These are phyloP conservation scores for Diaporthe vexans DNA, from an alignment of 2,329 filamentous ascomycete species.

Conservation along the genomic window DNA sequence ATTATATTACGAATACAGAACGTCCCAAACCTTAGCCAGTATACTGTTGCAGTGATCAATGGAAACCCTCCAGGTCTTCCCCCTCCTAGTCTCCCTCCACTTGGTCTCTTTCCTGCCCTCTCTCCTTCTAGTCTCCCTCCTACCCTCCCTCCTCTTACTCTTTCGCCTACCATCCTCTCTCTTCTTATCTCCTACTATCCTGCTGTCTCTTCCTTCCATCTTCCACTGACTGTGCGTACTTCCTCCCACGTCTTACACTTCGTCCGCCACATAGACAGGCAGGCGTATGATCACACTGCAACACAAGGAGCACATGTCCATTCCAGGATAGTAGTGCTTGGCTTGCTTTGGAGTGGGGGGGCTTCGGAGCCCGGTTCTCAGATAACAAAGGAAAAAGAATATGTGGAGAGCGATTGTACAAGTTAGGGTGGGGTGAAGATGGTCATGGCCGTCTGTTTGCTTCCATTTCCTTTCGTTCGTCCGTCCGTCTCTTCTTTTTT, in stretches of 20 bases:
- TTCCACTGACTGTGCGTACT: background rate
- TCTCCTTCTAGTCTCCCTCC: background rate
- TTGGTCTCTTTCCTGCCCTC: too few relatives aligned
- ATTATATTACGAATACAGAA: slow-evolving; percentile 41
- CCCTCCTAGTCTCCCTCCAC: too few relatives aligned
- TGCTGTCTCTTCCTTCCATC: background rate
- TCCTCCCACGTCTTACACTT: background rate
- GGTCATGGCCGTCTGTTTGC: slow-evolving; percentile 14
- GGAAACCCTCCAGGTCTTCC: too few relatives aligned
- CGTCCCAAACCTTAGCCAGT: slow-evolving; percentile 40
- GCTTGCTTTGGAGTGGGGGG: background rate
- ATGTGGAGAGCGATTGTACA: slow-evolving; percentile 27
- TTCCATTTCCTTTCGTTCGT: background rate
- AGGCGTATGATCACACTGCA: background rate
- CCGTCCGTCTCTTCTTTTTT: background rate
- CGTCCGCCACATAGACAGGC: background rate
- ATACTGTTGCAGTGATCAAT: slow-evolving; percentile 30
- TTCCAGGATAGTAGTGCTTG: background rate
- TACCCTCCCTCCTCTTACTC: background rate
- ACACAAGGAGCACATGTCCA: background rate
- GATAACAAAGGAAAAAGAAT: slow-evolving; percentile 31
- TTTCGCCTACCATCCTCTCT: background rate
- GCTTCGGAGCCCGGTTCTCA: background rate
- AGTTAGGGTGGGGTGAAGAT: slow-evolving; percentile 12
- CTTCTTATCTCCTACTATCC: background rate